Conservation (phyloP, 2,329 filamentous ascomycete genomes). For the Talaromyces sp. region DNA sequence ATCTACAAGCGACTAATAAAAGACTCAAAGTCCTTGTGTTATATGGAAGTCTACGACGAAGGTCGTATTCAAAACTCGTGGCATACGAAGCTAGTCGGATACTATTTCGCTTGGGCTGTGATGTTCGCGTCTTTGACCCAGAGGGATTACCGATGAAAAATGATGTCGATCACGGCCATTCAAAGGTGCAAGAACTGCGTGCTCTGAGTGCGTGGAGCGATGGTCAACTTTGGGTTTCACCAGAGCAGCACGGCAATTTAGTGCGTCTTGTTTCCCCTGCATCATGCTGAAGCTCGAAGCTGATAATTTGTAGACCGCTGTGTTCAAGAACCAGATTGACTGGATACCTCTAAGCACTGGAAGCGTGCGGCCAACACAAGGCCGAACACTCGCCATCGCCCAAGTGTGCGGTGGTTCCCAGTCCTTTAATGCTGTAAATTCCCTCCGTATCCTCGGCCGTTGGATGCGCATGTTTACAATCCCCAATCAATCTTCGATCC, state of each 20-base stretch:
- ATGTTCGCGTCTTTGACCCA: slow-evolving; percentile 62
- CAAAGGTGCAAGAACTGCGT: slow-evolving; percentile 62
- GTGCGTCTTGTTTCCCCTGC: slow-evolving; percentile 34
- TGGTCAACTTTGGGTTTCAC: slow-evolving; percentile 63
- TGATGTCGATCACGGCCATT: slow-evolving; percentile 55
- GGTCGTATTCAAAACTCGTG: slow-evolving; percentile 60
- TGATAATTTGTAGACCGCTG: slow-evolving; percentile 47
- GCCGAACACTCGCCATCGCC: slow-evolving; percentile 59
- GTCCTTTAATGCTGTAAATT: slow-evolving; percentile 65
- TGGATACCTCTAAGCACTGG: slow-evolving; percentile 64
- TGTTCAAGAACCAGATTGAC: slow-evolving; percentile 69
- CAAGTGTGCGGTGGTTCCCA: slow-evolving; percentile 64
- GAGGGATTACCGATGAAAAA: slow-evolving; percentile 60
- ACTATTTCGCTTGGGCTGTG: slow-evolving; percentile 62
- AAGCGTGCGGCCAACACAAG: slow-evolving; percentile 63
- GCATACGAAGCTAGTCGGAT: slow-evolving; percentile 60
- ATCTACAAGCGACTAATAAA: slow-evolving; percentile 40
- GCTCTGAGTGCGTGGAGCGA: slow-evolving; percentile 62
- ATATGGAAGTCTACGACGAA: slow-evolving; percentile 55
- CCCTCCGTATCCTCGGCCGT: slow-evolving; percentile 60
- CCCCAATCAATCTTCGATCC: slow-evolving; percentile 63
- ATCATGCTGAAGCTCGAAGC: background rate
- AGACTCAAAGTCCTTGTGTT: slow-evolving; percentile 58
- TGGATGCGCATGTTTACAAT: slow-evolving; percentile 70
- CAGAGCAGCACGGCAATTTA: slow-evolving; percentile 65